Base-by-base conservation (phyloP, 1,284 basidiomycete genomes). In the Pyrrhoderma lamaoense region DNA sequence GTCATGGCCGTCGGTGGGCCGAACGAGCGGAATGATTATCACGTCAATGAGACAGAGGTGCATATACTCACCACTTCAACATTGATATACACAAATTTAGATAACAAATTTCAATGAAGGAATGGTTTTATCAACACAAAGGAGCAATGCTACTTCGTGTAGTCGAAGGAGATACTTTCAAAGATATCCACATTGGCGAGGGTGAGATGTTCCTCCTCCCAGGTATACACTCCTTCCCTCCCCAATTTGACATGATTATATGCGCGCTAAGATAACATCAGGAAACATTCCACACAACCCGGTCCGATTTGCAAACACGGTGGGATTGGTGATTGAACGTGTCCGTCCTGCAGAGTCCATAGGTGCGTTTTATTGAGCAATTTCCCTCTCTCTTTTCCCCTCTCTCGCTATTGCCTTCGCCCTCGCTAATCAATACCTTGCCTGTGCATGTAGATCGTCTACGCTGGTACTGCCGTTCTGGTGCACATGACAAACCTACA, bases 101-200 rank as follows among this genome's bases (percentile, higher is more conserved):
- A 8, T n/a, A 35, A 21, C n/a, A 22, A n/a, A n/a, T n/a, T n/a
- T n/a, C 13, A 21, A n/a, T 3, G 3, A 18, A 89, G 84, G 93
- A 96, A 70, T 96, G 92, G 92, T 96, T 96, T 66, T 95, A 93
- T 67, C 93, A 97, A 65, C 77, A 93, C 72, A 90, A 93, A 65
- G 92, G 92, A 1, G 81, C 77, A 1, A 96, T 97, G 90, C 70
- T 91, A 9, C 73, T 97, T 37, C 82, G 89, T 57, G 83, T 91
- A 3, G 85, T 98, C 8, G 91, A 95, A 51, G 88, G 86, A 16
- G 85, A 83, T n/a, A 73, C 77, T 58, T 94, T 97, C 67, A 75
- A 76, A 61, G 94, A 98, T 64, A 88, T 98, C 36, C 70, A 73
- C 22, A 96, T 98, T 60, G 85, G 83, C 55, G 93, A 99, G 67